These are phyloP conservation scores for Cladosporium velox DNA, from an alignment of 2,329 filamentous ascomycete species.

Conservation along the genomic window DNA sequence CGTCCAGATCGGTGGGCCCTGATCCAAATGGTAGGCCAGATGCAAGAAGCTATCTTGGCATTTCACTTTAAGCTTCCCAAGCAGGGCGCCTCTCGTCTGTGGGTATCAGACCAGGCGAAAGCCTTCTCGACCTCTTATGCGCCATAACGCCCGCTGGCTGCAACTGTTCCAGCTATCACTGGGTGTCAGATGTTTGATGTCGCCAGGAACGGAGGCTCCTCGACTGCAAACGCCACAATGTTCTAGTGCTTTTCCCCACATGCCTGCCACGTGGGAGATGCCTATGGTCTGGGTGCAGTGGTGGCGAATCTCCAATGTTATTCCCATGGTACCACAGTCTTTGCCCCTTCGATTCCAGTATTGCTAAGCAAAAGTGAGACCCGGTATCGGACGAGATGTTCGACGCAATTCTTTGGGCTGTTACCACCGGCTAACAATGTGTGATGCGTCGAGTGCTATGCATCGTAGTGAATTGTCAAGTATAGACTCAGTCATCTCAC, in stretches of 20 bases:
- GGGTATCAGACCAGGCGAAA: neutral
- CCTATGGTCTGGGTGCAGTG: neutral
- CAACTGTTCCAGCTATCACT: neutral
- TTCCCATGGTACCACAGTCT: neutral
- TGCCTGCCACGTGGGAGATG: neutral
- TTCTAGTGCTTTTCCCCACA: neutral
- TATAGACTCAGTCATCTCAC: neutral
- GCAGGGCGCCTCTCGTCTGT: neutral
- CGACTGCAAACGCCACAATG: neutral
- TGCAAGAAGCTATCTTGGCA: conserved; percentile 10
- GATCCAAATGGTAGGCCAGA: neutral
- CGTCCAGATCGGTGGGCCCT: neutral
- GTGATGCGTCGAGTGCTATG: neutral
- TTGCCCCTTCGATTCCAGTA: neutral
- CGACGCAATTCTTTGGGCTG: neutral
- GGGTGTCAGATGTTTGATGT: neutral
- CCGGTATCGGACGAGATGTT: neutral
- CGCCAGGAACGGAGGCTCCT: neutral
- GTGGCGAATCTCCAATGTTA: neutral
- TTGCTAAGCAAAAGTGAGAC: neutral
- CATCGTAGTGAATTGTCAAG: neutral
- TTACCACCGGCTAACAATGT: neutral
- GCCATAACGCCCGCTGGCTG: neutral
- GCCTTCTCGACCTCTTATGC: neutral
- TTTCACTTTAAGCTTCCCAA: conserved; percentile 4